These are phyloP conservation scores for Boletus rubroflammeus DNA, from an alignment of 768 basidiomycete genomes.

Conservation along the genomic window DNA sequence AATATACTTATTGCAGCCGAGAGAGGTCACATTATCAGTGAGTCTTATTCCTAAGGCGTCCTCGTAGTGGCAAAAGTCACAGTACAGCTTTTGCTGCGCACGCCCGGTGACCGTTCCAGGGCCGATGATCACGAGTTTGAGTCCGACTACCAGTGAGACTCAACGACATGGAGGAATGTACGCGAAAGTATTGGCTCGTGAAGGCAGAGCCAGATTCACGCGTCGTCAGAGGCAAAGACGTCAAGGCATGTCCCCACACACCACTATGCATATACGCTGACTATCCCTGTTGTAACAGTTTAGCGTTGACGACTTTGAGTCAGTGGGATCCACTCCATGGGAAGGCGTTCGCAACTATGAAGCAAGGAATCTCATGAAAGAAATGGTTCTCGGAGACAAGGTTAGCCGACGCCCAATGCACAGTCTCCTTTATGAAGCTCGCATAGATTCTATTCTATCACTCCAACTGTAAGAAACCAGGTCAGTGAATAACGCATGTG, in stretches of 20 bases:
- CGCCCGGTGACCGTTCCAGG: background rate
- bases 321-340: slow-evolving; percentile 68
- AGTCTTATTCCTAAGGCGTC: background rate
- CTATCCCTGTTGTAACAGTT: slow-evolving; percentile 46
- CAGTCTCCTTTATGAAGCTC: background rate
- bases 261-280: background rate
- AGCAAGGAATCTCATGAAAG: slow-evolving; percentile 79
- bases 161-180: slow-evolving; percentile 4
- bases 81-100: background rate
- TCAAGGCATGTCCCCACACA: slow-evolving; percentile 51
- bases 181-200: slow-evolving; percentile 57
- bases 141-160: background rate
- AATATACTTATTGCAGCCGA: background rate
- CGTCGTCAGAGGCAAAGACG: slow-evolving; percentile 81
- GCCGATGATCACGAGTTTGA: background rate
- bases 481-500: slow-evolving; percentile 34
- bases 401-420: slow-evolving; percentile 33
- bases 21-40: background rate
- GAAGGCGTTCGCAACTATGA: slow-evolving; percentile 86
- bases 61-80: background rate
- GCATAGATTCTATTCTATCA: slow-evolving; percentile 79
- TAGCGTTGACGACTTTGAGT: slow-evolving; percentile 83
- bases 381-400: slow-evolving; percentile 74
- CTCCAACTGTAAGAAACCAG: slow-evolving; percentile 81
- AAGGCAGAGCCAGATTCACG: slow-evolving; percentile 87